Evolutionary conservation across 164 flowering plant genomes (phyloP), one percentile per base, ranked within the genome.

Genomic region (grape (Vitis vinifera)): DNA sequence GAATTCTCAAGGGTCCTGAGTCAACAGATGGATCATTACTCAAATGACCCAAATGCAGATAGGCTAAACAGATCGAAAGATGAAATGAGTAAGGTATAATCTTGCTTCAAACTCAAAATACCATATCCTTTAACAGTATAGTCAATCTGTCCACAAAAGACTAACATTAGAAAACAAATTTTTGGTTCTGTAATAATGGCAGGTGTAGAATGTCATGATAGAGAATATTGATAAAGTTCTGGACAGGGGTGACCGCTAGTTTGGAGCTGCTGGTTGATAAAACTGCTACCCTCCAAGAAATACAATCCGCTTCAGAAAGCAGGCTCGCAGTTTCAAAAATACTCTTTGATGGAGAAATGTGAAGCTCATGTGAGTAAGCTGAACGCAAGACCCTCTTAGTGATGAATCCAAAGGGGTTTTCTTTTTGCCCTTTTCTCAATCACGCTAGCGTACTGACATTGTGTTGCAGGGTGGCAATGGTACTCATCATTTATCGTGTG

Each of bases 21-120:
- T 78, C 97, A 92, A 62, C 94, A 92, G 69, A 88, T 94, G 81
- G 97, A 94, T 3, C 79, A 85, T 72, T 91, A 79, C 79, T 87
- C 97, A 1, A 91, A 74, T 79, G 93, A 92, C 62, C 92, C 98
- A 1, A 88, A 89, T 84, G 92, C 93, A 11, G 98, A 94, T 75
- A 86, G 92, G 73, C 67, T 92, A 67, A 92, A 92, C 65, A 82
- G 93, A 50, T 67, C 92, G 63, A 88, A 83, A 78, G 97, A 94
- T 51, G 97, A 94, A 87, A 91, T 94, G 97, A 83, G 75, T 68
- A 93, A 94, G 89, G 98, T 86, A 61, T 64, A 17, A 11, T 37
- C 27, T 17, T 17, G 1, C 27, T 23, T 23, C 27, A 23, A 23
- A 23, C 27, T 23, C 27, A 23, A 23, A 23, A 23, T 23, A 23